Evolutionary conservation across 225 moss, liverwort and hornwort species (phyloP).

Genomic region (Thuidium tamariscinum): DNA sequence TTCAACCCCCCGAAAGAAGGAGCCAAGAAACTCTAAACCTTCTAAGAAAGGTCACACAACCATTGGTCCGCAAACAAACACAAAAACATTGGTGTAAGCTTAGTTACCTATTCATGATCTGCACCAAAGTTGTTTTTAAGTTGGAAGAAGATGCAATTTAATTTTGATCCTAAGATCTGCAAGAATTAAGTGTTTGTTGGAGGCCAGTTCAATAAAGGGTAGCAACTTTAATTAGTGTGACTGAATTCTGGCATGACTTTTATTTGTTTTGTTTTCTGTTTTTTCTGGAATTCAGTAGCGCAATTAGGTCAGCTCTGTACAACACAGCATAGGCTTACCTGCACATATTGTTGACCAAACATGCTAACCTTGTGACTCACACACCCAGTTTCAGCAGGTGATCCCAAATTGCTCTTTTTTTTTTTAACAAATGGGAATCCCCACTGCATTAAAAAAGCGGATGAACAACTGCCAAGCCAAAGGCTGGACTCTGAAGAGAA

Average conservation of each 20-base stretch:
- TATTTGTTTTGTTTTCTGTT: neutral
- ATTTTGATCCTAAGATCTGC: fast-evolving
- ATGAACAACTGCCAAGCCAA: too few relatives aligned
- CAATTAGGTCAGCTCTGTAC: too few relatives aligned
- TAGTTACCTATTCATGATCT: neutral
- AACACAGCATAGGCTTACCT: too few relatives aligned
- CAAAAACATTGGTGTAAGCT: too few relatives aligned
- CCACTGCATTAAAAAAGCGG: too few relatives aligned
- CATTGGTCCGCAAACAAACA: too few relatives aligned
- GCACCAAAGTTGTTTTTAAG: neutral
- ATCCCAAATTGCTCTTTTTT: neutral
- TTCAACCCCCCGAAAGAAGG: too few relatives aligned
- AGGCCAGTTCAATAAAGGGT: neutral
- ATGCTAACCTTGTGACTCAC: neutral
- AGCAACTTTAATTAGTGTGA: neutral
- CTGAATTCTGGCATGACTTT: neutral
- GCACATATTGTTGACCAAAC: neutral
- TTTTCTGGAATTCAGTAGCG: neutral
- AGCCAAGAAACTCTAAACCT: too few relatives aligned
- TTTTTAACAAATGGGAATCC: too few relatives aligned
- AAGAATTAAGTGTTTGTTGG: neutral
- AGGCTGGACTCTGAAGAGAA: too few relatives aligned
- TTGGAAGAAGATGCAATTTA: neutral
- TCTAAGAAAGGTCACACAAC: too few relatives aligned
- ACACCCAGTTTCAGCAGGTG: neutral